These are phyloP conservation scores for Geotrichum carabidarum DNA, from an alignment of 1,139 yeast genomes.

Conservation along the genomic window DNA sequence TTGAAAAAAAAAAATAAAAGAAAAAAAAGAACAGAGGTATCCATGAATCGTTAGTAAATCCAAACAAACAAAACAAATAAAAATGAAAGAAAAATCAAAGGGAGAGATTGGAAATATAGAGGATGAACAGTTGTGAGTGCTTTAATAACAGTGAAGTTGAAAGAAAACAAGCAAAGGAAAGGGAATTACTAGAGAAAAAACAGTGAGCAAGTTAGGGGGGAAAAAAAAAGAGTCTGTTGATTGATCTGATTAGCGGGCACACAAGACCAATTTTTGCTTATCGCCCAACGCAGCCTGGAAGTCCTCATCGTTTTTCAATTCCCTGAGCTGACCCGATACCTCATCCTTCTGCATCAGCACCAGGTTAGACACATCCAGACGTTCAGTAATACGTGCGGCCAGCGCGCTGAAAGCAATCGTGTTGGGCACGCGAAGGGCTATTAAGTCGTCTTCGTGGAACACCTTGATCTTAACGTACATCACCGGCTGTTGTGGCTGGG, in stretches of 20 bases:
- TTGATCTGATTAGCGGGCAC: constrained; percentile 27
- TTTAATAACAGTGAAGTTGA: neutral
- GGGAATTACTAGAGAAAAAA: neutral
- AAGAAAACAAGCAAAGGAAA: neutral
- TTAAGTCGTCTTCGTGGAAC: constrained; percentile 82
- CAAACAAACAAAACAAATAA: neutral
- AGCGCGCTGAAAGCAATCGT: constrained; percentile 58
- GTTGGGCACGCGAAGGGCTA: constrained; percentile 73
- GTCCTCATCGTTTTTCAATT: constrained; percentile 32
- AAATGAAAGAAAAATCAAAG: neutral
- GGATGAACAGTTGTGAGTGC: neutral
- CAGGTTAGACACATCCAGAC: constrained; percentile 45
- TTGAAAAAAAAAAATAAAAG: neutral
- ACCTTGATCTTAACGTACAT: constrained; percentile 70
- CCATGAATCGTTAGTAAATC: neutral
- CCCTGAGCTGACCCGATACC: constrained; percentile 29
- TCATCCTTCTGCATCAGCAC: constrained; percentile 33
- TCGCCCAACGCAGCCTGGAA: constrained; percentile 33
- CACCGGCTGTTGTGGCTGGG: constrained; percentile 22
- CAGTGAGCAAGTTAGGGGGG: neutral
- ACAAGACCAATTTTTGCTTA: constrained; percentile 37
- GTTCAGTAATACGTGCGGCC: constrained; percentile 56
- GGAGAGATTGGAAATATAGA: neutral
- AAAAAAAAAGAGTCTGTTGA: neutral
- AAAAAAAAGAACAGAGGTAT: neutral